phyloP scores from a whole-genome alignment of 805 yeast genomes.

The Starmerella tilneyi region DNA sequence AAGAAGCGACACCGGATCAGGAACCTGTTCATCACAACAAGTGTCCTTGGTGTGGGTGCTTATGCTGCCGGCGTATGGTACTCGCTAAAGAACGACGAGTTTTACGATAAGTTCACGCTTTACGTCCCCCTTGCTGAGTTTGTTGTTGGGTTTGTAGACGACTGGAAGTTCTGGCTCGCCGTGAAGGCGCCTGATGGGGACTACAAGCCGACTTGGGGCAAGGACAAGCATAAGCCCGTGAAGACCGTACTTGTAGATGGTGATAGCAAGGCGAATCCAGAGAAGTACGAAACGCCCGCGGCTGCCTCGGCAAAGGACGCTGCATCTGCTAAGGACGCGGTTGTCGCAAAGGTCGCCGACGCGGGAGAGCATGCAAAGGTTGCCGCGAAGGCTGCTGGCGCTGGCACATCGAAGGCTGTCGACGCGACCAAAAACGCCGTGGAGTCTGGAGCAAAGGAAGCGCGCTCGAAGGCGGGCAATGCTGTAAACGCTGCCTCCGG shows the following conservation, averaged over 20 bases:
- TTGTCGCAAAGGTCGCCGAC: slow-evolving; percentile 9
- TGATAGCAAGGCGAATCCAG: slow-evolving; percentile 12
- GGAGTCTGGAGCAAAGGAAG: background rate
- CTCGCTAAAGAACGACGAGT: slow-evolving; percentile 46
- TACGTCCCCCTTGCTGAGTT: slow-evolving; percentile 55
- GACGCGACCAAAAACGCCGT: background rate
- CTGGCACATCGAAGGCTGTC: background rate
- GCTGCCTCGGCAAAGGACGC: slow-evolving; percentile 2
- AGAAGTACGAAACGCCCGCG: background rate
- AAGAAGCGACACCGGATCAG: slow-evolving; percentile 26
- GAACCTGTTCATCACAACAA: slow-evolving; percentile 26
- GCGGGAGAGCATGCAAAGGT: slow-evolving; percentile 3
- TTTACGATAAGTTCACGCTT: slow-evolving; percentile 53
- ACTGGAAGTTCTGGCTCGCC: slow-evolving; percentile 27
- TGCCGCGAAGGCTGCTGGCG: slow-evolving; percentile 27
- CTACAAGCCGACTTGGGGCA: slow-evolving; percentile 9
- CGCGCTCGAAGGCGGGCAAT: background rate
- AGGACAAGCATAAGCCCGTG: slow-evolving; percentile 3
- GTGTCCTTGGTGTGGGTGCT: slow-evolving; percentile 29
- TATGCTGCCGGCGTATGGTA: slow-evolving; percentile 54
- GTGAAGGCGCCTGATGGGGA: slow-evolving; percentile 14
- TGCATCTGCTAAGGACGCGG: background rate
- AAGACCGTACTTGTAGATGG: slow-evolving; percentile 19
- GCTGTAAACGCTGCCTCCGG: background rate
- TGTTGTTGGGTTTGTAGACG: slow-evolving; percentile 43